Evolutionary conservation across 2,329 filamentous ascomycete species (phyloP), one percentile per base, ranked within the genome.

Genomic region (Dichotomopilus funicola): DNA sequence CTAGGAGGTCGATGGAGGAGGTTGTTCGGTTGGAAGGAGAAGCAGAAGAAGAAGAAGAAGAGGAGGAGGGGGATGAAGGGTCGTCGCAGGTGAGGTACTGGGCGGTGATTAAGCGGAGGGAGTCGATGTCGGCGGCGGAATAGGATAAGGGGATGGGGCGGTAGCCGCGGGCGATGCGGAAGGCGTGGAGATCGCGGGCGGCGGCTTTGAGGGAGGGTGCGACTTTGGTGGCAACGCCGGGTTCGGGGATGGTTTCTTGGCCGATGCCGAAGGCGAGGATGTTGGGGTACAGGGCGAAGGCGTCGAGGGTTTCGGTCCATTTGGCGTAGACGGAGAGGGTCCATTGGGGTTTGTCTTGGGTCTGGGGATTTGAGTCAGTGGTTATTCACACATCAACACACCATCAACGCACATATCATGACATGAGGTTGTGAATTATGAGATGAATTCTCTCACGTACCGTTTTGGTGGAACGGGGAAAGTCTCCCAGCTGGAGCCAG

Each of bases 151-250:
- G 57, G 35, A 59, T 57, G 40, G 48, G 34, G 1, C 57, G 51
- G 51, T 59, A 59, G 35, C 51, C 48, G 8, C 54, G 31, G 0
- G 51, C 44, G 36, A 46, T 34, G 38, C 49, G 42, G 54, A 54
- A 59, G 42, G 55, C 38, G 51, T 48, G 56, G 12, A 59, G 35
- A 34, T 59, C 57, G 6, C 54, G 47, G 5, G 54, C 51, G 9
- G 57, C 57, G 10, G 57, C 54, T 38, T 59, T 59, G 38, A 59
- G 13, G 31, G 47, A 52, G 37, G 57, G 57, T 2, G 57, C 57
- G 1, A 37, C 36, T 10, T 27, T n/a, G 0, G 57, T 59, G 19
- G 54, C 42, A 7, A 40, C 40, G 12, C 12, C 54, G 48, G 45
- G 42, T 36, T 40, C 47, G 10, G n/a, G 49, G 46, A 58, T 53